Conservation (phyloP, 768 basidiomycete genomes). For the Naganishia vaughanmartiniae region DNA sequence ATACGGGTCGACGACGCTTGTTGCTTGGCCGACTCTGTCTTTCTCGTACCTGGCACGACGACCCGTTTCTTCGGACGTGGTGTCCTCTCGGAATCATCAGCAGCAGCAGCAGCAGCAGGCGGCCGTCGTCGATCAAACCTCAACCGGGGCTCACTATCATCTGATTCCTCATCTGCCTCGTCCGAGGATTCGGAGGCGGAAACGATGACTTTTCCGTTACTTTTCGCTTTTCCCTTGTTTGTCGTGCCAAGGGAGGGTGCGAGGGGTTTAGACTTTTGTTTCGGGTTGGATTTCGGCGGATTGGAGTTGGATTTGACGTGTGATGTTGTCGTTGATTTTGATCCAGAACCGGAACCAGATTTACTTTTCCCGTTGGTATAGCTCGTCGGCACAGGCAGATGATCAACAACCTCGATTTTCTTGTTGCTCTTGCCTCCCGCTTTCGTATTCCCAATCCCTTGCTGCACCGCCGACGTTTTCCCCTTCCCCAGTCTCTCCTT, state of each 20-base stretch:
- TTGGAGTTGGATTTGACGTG: too few relatives aligned
- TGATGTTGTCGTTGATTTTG: too few relatives aligned
- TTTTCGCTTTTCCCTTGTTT: neutral
- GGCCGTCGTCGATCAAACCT: neutral
- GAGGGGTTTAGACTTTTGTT: too few relatives aligned
- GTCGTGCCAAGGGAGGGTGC: too few relatives aligned
- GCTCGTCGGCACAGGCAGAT: too few relatives aligned
- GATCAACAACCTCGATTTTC: neutral
- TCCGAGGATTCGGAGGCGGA: neutral
- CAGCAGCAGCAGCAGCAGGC: too few relatives aligned
- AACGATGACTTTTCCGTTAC: conserved; percentile 5
- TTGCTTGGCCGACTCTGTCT: neutral
- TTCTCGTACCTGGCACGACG: neutral
- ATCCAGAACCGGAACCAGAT: too few relatives aligned
- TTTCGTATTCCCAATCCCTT: too few relatives aligned
- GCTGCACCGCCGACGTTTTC: neutral
- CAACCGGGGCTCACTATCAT: neutral
- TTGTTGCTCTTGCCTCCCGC: neutral
- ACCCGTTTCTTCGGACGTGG: neutral
- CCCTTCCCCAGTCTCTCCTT: neutral
- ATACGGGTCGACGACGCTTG: neutral
- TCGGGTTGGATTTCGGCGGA: too few relatives aligned
- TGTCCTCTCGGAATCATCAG: neutral
- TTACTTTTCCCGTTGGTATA: too few relatives aligned
- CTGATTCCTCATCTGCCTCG: neutral